Evolutionary conservation across 164 flowering plant genomes (phyloP).

Genomic region (Litsea cubeba): DNA sequence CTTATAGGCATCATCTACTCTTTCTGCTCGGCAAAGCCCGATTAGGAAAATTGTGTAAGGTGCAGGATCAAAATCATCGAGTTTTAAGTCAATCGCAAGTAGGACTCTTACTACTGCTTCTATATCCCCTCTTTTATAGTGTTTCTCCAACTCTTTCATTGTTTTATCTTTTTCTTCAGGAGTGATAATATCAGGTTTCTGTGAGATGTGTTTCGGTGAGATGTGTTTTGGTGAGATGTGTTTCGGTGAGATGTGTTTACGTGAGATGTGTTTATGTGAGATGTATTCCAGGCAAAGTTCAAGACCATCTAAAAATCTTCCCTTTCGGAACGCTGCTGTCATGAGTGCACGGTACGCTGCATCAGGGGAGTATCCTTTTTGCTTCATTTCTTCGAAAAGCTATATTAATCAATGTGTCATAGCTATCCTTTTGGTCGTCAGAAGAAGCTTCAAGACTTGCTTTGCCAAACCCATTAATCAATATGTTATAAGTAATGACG

Average conservation of each 20-base stretch:
- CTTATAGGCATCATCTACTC: slow-evolving; percentile 49
- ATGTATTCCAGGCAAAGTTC: slow-evolving; percentile 60
- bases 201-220: slow-evolving; percentile 13
- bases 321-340: slow-evolving; percentile 53
- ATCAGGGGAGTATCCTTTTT: slow-evolving; percentile 57
- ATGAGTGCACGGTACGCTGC: slow-evolving; percentile 60
- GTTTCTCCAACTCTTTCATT: slow-evolving; percentile 30
- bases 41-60: slow-evolving; percentile 63
- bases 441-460: background rate
- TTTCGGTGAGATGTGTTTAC: slow-evolving; percentile 17
- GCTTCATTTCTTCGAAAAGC: slow-evolving; percentile 55
- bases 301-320: slow-evolving; percentile 40
- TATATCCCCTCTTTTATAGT: slow-evolving; percentile 39
- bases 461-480: slow-evolving; percentile 72
- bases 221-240: slow-evolving; percentile 21
- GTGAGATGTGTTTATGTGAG: slow-evolving; percentile 3
- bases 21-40: slow-evolving; percentile 54
- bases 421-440: too few relatives aligned
- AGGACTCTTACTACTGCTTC: slow-evolving; percentile 46
- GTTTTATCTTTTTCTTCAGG: slow-evolving; percentile 7
- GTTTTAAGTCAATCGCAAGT: slow-evolving; percentile 46
- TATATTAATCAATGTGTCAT: slow-evolving; percentile 37
- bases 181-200: slow-evolving; percentile 1
- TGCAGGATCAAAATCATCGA: slow-evolving; percentile 34
- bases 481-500: slow-evolving; percentile 57